These are phyloP conservation scores for Candida tibetensis DNA, from an alignment of 805 yeast genomes.

Conservation along the genomic window DNA sequence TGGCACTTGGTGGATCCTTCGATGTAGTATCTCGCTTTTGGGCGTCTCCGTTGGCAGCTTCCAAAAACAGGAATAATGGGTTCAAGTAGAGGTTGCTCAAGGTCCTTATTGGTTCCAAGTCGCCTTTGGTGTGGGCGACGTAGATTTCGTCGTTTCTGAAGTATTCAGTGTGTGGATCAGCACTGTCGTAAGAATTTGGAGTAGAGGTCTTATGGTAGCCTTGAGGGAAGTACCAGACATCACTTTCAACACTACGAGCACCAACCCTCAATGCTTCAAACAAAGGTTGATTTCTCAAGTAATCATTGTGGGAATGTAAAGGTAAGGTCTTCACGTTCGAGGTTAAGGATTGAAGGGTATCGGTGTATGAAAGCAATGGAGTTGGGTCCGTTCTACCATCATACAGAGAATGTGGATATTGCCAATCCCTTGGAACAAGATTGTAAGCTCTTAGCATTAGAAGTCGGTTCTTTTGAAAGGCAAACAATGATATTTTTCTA, in stretches of 20 bases:
- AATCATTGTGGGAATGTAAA: conserved; percentile 69
- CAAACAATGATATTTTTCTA: too few species aligned
- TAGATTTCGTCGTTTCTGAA: conserved; percentile 39
- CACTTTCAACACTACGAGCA: conserved; percentile 62
- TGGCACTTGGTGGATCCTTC: conserved; percentile 9
- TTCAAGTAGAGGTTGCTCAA: conserved; percentile 50
- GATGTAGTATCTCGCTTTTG: conserved; percentile 1
- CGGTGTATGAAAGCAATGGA: conserved; percentile 19
- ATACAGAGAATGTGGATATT: conserved; percentile 1
- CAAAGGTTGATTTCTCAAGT: conserved; percentile 58
- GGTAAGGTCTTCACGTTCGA: conserved; percentile 40
- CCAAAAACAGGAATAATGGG: conserved; percentile 49
- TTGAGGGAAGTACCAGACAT: conserved; percentile 50
- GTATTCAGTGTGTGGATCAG: conserved; percentile 18
- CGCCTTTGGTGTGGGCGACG: conserved; percentile 60
- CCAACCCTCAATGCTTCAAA: conserved; percentile 58
- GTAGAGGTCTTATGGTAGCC: conserved; percentile 24
- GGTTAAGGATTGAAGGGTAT: conserved; percentile 26
- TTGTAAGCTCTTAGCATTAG: not conserved
- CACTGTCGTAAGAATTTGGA: conserved; percentile 10
- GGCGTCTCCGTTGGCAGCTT: conserved; percentile 42
- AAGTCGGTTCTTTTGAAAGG: too few species aligned
- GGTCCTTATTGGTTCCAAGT: conserved; percentile 45
- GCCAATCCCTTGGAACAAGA: not conserved
- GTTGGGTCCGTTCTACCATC: conserved; percentile 11